phyloP scores from a whole-genome alignment of 1,284 basidiomycete species.

The Apiotrichum mycotoxinovorans region DNA sequence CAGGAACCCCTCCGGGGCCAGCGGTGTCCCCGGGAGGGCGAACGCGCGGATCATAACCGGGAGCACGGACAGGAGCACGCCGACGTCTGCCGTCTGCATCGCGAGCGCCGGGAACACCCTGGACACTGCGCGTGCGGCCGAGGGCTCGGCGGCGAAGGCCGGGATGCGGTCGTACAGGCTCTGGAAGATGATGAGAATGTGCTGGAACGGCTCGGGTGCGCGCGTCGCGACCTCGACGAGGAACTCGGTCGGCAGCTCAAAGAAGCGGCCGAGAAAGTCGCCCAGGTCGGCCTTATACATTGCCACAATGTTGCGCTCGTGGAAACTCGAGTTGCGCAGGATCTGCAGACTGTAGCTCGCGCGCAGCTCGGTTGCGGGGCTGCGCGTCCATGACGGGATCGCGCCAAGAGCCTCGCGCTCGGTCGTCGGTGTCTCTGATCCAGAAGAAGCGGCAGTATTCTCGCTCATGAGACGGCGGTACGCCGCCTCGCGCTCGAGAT shows the following conservation, averaged over 20 bases:
- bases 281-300: constrained; percentile 28
- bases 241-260: constrained; percentile 32
- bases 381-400: constrained; percentile 32
- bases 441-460: too few relatives aligned
- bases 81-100: constrained; percentile 36
- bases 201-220: constrained; percentile 37
- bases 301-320: constrained; percentile 26
- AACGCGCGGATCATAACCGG: constrained; percentile 34
- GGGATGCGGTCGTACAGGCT: constrained; percentile 26
- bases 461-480: constrained; percentile 4
- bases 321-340: constrained; percentile 40
- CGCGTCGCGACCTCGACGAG: constrained; percentile 32
- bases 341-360: constrained; percentile 38
- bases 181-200: constrained; percentile 35
- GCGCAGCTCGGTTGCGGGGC: constrained; percentile 25
- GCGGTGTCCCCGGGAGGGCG: constrained; percentile 24
- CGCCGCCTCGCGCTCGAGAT: constrained; percentile 35
- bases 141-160: neutral
- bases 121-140: constrained; percentile 17
- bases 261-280: constrained; percentile 32
- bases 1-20: constrained; percentile 26
- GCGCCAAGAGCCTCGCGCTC: constrained; percentile 22
- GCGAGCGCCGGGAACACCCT: constrained; percentile 32
- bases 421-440: neutral
- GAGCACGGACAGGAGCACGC: constrained; percentile 30